These are phyloP conservation scores for Smallanthus sonchifolius DNA, from an alignment of 129 eudicot species.

Conservation along the genomic window DNA sequence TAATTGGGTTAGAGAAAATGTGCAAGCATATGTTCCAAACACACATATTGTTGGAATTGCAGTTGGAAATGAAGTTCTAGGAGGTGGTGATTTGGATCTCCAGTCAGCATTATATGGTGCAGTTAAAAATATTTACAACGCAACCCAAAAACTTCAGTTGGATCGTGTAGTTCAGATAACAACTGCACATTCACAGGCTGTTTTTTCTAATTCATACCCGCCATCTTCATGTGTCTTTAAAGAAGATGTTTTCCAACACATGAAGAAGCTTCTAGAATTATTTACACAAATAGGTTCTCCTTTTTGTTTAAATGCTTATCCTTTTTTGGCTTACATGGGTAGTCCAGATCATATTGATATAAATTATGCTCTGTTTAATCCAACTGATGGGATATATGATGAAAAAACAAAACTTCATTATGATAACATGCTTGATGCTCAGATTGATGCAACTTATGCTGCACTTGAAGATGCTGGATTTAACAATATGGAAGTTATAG, in stretches of 20 bases:
- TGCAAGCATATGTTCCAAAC: constrained; percentile 52
- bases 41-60: constrained; percentile 83
- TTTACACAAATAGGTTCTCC: constrained; percentile 77
- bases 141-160: constrained; percentile 57
- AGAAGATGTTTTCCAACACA: constrained; percentile 46
- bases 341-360: constrained; percentile 65
- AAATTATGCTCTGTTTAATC: constrained; percentile 77
- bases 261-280: constrained; percentile 77
- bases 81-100: constrained; percentile 52
- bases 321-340: constrained; percentile 82
- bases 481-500: constrained; percentile 79
- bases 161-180: constrained; percentile 55
- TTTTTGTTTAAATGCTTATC: constrained; percentile 89
- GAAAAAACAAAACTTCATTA: constrained; percentile 63
- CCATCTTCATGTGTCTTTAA: constrained; percentile 74
- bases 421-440: constrained; percentile 96
- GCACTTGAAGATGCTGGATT: constrained; percentile 82
- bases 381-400: constrained; percentile 57
- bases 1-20: constrained; percentile 80
- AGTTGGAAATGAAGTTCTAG: constrained; percentile 79
- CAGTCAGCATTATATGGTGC: constrained; percentile 55
- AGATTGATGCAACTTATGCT: constrained; percentile 86
- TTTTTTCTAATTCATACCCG: constrained; percentile 72
- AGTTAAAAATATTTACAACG: constrained; percentile 68
- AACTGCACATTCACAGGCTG: constrained; percentile 79